Percentiles rank a stretch among this genome's conserved stretches.
Evolutionary conservation across 805 yeast genomes (phyloP).

Genomic region (Teunomyces gatunensis): DNA sequence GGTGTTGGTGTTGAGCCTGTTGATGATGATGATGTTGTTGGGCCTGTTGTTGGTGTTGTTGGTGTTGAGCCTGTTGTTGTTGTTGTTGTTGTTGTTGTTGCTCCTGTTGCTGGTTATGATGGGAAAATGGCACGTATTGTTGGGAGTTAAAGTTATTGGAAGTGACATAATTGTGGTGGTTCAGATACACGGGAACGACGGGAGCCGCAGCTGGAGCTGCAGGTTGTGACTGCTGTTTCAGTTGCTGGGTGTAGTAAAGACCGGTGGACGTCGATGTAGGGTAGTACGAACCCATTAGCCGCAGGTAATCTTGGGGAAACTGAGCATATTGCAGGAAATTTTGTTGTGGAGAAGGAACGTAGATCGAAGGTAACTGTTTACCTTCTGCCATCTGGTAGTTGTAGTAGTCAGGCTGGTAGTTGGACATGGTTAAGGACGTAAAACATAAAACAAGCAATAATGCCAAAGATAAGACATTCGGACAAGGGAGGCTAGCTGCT

Average conservation of each 20-base stretch:
- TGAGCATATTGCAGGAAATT: conserved; percentile 3
- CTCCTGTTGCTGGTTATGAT: background rate
- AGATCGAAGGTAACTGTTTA: conserved; percentile 9
- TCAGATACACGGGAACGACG: background rate
- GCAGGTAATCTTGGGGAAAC: conserved; percentile 1
- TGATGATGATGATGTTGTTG: background rate
- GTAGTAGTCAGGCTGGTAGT: conserved; percentile 1
- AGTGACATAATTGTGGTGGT: conserved; percentile 8
- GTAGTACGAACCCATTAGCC: background rate
- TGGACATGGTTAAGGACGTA: background rate
- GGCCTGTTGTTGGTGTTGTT: background rate
- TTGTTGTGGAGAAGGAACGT: conserved; percentile 1
- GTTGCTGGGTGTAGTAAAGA: background rate
- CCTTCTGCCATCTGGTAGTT: conserved; percentile 6
- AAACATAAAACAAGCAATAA: background rate
- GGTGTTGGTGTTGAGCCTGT: conserved; percentile 3
- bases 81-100: conserved; percentile 1
- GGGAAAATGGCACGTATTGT: background rate
- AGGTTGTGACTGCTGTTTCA: background rate
- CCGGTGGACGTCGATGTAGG: background rate
- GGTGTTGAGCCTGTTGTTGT: background rate
- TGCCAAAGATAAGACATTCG: conserved; percentile 1
- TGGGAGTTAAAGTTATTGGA: background rate
- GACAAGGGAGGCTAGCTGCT: background rate
- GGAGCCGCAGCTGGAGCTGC: background rate